Evolutionary conservation across 202 grass and related monocot genomes (phyloP).

Genomic region (Dendrocalamus latiflorus): DNA sequence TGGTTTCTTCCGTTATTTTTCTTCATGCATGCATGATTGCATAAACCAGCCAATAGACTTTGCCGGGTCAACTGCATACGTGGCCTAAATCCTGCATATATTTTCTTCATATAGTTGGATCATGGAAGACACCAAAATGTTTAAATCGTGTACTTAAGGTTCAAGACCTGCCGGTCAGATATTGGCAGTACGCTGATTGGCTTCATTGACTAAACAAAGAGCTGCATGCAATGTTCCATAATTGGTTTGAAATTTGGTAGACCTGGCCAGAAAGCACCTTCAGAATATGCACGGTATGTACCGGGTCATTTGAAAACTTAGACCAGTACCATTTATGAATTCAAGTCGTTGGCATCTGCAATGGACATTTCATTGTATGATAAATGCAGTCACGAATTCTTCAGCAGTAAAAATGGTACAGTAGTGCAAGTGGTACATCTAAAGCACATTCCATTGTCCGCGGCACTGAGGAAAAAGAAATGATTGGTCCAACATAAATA

Average conservation of each 20-base stretch:
- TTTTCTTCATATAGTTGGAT: background rate
- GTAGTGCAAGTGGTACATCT: background rate
- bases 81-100: background rate
- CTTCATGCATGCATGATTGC: background rate
- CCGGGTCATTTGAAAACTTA: background rate
- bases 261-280: background rate
- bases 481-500: background rate
- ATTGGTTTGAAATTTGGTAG: conserved; percentile 1
- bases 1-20: background rate
- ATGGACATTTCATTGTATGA: background rate
- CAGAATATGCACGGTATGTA: background rate
- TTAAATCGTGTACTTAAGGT: background rate
- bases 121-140: background rate
- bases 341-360: background rate
- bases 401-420: background rate
- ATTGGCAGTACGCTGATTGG: background rate
- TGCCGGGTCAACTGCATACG: too few relatives aligned
- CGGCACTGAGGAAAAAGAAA: background rate
- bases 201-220: conserved; percentile 1
- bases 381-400: background rate
- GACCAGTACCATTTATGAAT: background rate
- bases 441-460: background rate
- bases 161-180: too few relatives aligned
- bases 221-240: background rate
- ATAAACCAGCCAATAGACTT: background rate